These are phyloP conservation scores for Neurospora sp. DNA, from an alignment of 495 filamentous ascomycete species.

Conservation along the genomic window DNA sequence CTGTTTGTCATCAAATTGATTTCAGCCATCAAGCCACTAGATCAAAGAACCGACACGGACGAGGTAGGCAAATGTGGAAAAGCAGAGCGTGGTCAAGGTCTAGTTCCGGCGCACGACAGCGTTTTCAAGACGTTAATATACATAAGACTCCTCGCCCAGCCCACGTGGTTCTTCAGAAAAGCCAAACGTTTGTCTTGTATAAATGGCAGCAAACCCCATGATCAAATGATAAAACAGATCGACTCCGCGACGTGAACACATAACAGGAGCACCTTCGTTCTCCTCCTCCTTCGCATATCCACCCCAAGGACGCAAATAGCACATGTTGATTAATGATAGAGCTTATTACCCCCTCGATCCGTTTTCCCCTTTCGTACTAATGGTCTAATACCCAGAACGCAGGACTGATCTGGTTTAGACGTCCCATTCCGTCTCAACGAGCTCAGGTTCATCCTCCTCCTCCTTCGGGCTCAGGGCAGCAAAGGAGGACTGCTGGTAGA, in stretches of 20 bases:
- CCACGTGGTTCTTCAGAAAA: neutral
- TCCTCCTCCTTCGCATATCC: neutral
- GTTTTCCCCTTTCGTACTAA: neutral
- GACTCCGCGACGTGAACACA: neutral
- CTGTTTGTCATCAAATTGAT: neutral
- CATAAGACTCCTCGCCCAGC: constrained; percentile 18
- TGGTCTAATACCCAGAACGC: neutral
- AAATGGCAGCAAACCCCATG: neutral
- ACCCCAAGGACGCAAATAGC: neutral
- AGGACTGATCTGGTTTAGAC: constrained; percentile 21
- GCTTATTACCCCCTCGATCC: neutral
- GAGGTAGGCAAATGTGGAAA: neutral
- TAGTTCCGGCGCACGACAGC: neutral
- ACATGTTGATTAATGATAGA: neutral
- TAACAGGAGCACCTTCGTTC: neutral
- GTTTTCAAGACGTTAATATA: constrained; percentile 10
- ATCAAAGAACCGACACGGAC: neutral
- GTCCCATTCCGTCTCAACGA: constrained; percentile 38
- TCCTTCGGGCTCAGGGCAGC: constrained; percentile 35
- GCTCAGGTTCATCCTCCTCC: constrained; percentile 23
- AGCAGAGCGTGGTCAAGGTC: neutral
- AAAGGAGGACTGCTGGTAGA: constrained; percentile 36
- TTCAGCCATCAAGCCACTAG: neutral
- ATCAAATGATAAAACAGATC: neutral
- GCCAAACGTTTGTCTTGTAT: neutral